These are phyloP conservation scores for Pseudocercospora ulei DNA, from an alignment of 2,329 filamentous ascomycete genomes.

Conservation along the genomic window DNA sequence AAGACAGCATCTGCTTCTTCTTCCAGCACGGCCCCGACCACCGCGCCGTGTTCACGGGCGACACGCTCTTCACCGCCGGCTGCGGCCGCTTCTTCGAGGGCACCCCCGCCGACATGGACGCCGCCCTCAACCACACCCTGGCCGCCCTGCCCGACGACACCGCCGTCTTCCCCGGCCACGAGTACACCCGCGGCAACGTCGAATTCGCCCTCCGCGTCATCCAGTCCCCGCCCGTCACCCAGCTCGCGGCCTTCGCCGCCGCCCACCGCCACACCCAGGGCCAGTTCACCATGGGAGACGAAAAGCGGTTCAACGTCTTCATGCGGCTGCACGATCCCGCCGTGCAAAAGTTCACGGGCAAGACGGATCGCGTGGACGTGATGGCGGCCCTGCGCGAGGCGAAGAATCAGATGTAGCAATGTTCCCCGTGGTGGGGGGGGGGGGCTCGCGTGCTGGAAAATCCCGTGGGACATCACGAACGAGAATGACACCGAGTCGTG, in stretches of 20 bases:
- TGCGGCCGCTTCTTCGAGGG: slow-evolving; percentile 97
- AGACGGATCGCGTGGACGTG: slow-evolving; percentile 69
- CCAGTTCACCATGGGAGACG: slow-evolving; percentile 91
- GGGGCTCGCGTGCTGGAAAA: no score
- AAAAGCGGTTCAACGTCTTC: slow-evolving; percentile 96
- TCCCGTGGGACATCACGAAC: no score
- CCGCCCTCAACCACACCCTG: slow-evolving; percentile 76
- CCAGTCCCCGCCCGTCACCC: slow-evolving; percentile 64
- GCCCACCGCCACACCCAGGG: slow-evolving; percentile 82
- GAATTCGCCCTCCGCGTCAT: slow-evolving; percentile 73
- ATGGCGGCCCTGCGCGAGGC: slow-evolving; percentile 79
- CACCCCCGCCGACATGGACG: slow-evolving; percentile 80
- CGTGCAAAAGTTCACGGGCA: slow-evolving; percentile 73
- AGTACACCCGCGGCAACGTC: slow-evolving; percentile 96
- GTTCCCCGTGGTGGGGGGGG: no score
- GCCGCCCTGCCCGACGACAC: slow-evolving; percentile 78
- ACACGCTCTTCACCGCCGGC: slow-evolving; percentile 90
- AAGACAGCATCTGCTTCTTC: slow-evolving; percentile 95
- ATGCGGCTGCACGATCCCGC: slow-evolving; percentile 79
- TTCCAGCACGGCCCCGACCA: slow-evolving; percentile 67
- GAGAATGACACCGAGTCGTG: no score
- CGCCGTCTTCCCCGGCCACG: slow-evolving; percentile 86
- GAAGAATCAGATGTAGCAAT: slow-evolving; percentile 59
- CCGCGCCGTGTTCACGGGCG: slow-evolving; percentile 83
- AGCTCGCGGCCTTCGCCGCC: slow-evolving; percentile 65